phyloP scores from a whole-genome alignment of 768 basidiomycete genomes.

The Rhizopogon vesiculosus region DNA sequence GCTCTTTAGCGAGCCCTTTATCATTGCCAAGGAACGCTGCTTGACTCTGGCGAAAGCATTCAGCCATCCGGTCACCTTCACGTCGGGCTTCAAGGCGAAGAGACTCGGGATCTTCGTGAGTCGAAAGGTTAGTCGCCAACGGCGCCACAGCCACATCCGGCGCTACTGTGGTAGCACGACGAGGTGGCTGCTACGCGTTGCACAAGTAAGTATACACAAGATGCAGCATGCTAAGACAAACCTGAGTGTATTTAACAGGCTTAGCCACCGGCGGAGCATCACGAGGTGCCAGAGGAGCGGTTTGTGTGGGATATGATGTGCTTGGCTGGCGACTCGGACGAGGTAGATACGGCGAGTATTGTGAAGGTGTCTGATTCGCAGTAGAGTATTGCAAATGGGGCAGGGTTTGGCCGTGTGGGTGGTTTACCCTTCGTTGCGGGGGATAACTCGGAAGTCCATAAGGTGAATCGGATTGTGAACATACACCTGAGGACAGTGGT shows the following conservation, averaged over 20 bases:
- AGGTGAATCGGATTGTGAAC: too few species aligned
- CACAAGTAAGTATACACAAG: background rate
- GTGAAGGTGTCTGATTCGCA: background rate
- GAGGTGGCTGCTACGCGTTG: background rate
- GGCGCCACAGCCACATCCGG: too few species aligned
- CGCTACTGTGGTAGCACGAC: too few species aligned
- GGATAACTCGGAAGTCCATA: too few species aligned
- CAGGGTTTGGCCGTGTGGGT: background rate
- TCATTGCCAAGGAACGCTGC: slow-evolving; percentile 61
- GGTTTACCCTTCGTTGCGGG: too few species aligned
- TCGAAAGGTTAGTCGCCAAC: too few species aligned
- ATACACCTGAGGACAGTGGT: too few species aligned
- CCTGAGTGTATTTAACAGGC: background rate
- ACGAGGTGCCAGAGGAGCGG: too few species aligned
- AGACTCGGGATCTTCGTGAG: slow-evolving; percentile 35
- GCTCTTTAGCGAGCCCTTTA: slow-evolving; percentile 66
- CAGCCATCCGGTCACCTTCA: slow-evolving; percentile 70
- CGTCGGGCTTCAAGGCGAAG: slow-evolving; percentile 66
- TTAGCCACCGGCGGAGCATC: background rate
- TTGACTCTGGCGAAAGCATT: slow-evolving; percentile 50
- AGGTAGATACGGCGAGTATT: background rate
- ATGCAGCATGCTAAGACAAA: background rate
- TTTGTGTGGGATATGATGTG: background rate
- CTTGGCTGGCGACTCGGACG: background rate
- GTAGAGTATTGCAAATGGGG: background rate